Evolutionary conservation across 1,139 yeast species (phyloP).

Genomic region (Debaryomyces robertsiae): DNA sequence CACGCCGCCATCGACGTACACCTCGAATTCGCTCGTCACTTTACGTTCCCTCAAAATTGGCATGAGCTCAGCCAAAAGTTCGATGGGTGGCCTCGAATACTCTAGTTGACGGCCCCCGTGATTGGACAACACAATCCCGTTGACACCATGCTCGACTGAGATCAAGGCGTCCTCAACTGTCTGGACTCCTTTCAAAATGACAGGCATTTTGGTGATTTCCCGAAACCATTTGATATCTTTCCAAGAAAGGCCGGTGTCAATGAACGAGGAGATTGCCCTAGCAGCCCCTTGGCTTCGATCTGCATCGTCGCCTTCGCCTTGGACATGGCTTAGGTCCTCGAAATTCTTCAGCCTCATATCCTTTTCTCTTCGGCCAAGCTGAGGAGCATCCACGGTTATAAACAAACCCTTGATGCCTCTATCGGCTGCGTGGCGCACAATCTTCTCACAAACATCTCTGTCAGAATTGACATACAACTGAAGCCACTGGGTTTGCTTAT

Average conservation of each 20-base stretch:
- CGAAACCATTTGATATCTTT: conserved; percentile 62
- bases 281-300: conserved; percentile 86
- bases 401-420: conserved; percentile 80
- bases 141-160: conserved; percentile 64
- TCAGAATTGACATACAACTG: conserved; percentile 82
- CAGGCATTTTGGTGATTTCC: conserved; percentile 61
- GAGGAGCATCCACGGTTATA: conserved; percentile 93
- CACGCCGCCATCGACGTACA: conserved; percentile 67
- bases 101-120: conserved; percentile 81
- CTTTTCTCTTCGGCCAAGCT: conserved; percentile 87
- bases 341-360: conserved; percentile 51
- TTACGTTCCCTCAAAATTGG: conserved; percentile 53
- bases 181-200: conserved; percentile 72
- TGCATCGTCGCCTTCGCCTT: conserved; percentile 61
- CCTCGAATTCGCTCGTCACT: conserved; percentile 50
- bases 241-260: conserved; percentile 80
- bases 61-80: conserved; percentile 64
- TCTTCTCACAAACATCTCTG: conserved; percentile 51
- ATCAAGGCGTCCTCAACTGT: conserved; percentile 65
- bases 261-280: conserved; percentile 78
- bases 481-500: conserved; percentile 69
- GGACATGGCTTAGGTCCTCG: conserved; percentile 46
- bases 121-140: conserved; percentile 67
- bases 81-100: conserved; percentile 66
- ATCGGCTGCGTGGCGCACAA: conserved; percentile 71